Evolutionary conservation across 495 filamentous ascomycete genomes (phyloP).

Genomic region (Clohesyomyces aquaticus): DNA sequence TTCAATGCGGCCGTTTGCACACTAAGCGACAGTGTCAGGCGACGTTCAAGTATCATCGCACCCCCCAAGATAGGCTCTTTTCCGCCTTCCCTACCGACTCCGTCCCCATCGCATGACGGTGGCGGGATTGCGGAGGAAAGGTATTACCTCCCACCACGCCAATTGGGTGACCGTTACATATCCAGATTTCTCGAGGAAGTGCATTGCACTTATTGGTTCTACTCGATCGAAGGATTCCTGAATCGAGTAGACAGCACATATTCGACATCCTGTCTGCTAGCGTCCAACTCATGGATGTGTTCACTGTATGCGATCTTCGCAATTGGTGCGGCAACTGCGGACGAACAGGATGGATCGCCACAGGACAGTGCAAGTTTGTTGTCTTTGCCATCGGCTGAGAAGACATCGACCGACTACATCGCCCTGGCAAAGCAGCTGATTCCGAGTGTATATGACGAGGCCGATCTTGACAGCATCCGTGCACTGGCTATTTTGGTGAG

Average conservation of each 20-base stretch:
- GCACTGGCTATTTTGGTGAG: conserved; percentile 42
- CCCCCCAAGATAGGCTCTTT: conserved; percentile 28
- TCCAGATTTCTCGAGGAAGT: conserved; percentile 33
- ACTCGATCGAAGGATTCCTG: conserved; percentile 30
- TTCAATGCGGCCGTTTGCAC: conserved; percentile 37
- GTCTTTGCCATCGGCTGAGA: conserved; percentile 30
- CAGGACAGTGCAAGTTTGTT: too few species aligned
- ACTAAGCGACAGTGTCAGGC: conserved; percentile 1
- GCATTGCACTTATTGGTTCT: conserved; percentile 36
- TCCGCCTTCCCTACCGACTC: conserved; percentile 29
- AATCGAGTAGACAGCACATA: conserved; percentile 30
- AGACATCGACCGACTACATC: conserved; percentile 39
- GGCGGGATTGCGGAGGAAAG: background rate
- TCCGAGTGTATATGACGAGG: conserved; percentile 44
- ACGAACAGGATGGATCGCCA: background rate
- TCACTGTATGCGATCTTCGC: conserved; percentile 36
- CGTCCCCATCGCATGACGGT: conserved; percentile 19
- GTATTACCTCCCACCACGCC: conserved; percentile 28
- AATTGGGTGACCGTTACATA: conserved; percentile 29
- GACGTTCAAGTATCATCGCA: conserved; percentile 20
- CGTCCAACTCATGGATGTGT: conserved; percentile 33
- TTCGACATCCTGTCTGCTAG: background rate
- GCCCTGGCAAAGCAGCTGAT: conserved; percentile 41
- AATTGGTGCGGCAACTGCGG: conserved; percentile 23
- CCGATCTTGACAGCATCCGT: conserved; percentile 44